Evolutionary conservation across 164 flowering plant genomes (phyloP).

Genomic region (Vitis rupestris): DNA sequence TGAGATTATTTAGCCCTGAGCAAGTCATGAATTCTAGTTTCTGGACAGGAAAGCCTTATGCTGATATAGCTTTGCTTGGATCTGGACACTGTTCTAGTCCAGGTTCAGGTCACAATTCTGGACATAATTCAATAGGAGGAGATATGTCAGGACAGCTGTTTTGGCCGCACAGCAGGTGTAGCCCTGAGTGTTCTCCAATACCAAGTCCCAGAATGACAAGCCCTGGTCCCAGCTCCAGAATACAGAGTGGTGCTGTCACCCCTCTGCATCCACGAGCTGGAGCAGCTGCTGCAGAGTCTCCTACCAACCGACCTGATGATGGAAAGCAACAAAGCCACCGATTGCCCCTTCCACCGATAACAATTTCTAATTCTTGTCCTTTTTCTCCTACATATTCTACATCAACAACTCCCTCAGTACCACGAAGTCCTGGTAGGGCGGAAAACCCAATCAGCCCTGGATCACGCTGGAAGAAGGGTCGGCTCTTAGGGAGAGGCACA

Average conservation of each 20-base stretch:
- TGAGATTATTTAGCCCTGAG: too few relatives aligned
- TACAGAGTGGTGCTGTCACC: conserved; percentile 70
- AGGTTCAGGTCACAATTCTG: too few relatives aligned
- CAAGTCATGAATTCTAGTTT: too few relatives aligned
- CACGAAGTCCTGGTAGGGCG: conserved; percentile 42
- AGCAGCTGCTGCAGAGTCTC: conserved; percentile 26
- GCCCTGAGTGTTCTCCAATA: too few relatives aligned
- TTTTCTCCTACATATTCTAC: conserved; percentile 34
- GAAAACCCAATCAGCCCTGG: conserved; percentile 40
- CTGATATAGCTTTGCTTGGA: too few relatives aligned
- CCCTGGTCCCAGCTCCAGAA: conserved; percentile 73
- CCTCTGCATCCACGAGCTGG: conserved; percentile 45
- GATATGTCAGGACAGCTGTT: too few relatives aligned
- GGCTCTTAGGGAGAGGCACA: conserved; percentile 51
- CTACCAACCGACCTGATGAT: conserved; percentile 33
- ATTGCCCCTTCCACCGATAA: conserved; percentile 50
- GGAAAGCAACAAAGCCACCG: conserved; percentile 41
- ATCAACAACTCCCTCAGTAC: conserved; percentile 33
- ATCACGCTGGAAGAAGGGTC: conserved; percentile 59
- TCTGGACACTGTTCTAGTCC: too few relatives aligned
- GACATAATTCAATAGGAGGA: too few relatives aligned
- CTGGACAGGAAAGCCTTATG: too few relatives aligned
- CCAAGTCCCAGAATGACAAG: conserved; percentile 36
- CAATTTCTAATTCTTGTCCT: conserved; percentile 28
- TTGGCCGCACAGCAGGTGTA: too few relatives aligned